Percentiles rank a stretch among this genome's conserved stretches.
Evolutionary conservation across 805 yeast genomes (phyloP).

Genomic region (Zygotorulaspora sp.): DNA sequence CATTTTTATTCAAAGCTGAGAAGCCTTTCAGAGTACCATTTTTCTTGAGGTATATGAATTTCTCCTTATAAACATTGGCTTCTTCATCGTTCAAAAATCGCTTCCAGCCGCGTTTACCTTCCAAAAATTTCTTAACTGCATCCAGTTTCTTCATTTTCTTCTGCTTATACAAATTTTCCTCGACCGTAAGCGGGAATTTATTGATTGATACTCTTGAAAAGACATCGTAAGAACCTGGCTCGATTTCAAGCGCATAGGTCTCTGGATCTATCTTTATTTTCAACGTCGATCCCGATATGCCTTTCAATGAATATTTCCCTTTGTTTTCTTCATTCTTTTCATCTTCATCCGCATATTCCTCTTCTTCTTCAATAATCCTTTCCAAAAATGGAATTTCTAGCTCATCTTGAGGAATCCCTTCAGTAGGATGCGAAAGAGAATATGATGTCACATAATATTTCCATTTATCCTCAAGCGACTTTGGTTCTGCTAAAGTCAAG

Average conservation of each 20-base stretch:
- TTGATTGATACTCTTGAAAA: slow-evolving; percentile 60
- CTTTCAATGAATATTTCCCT: slow-evolving; percentile 41
- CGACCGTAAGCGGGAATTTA: slow-evolving; percentile 30
- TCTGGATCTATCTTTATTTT: slow-evolving; percentile 75
- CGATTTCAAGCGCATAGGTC: slow-evolving; percentile 77
- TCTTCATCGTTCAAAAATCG: slow-evolving; percentile 42
- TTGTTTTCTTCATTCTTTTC: slow-evolving; percentile 21
- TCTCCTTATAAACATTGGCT: slow-evolving; percentile 26
- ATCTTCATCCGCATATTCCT: slow-evolving; percentile 39
- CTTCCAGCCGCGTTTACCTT: slow-evolving; percentile 57
- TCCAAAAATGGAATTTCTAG: slow-evolving; percentile 77
- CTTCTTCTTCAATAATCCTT: slow-evolving; percentile 50
- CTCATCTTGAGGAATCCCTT: slow-evolving; percentile 78
- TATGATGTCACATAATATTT: slow-evolving; percentile 91
- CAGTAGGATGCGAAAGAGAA: slow-evolving; percentile 94
- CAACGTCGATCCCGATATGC: slow-evolving; percentile 62
- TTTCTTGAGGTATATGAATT: slow-evolving; percentile 19
- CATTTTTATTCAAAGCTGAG: neutral
- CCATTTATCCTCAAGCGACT: slow-evolving; percentile 75
- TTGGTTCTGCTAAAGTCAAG: slow-evolving; percentile 69
- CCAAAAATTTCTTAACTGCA: slow-evolving; percentile 39
- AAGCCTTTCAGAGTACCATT: slow-evolving; percentile 21
- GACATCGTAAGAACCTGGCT: slow-evolving; percentile 71
- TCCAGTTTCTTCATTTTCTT: slow-evolving; percentile 34
- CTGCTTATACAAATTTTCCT: slow-evolving; percentile 30